A percentile compares a stretch with the other conserved stretches of the same genome.
Evolutionary conservation across 148 eudicot species (phyloP).

Genomic region (Chenopodium album): DNA sequence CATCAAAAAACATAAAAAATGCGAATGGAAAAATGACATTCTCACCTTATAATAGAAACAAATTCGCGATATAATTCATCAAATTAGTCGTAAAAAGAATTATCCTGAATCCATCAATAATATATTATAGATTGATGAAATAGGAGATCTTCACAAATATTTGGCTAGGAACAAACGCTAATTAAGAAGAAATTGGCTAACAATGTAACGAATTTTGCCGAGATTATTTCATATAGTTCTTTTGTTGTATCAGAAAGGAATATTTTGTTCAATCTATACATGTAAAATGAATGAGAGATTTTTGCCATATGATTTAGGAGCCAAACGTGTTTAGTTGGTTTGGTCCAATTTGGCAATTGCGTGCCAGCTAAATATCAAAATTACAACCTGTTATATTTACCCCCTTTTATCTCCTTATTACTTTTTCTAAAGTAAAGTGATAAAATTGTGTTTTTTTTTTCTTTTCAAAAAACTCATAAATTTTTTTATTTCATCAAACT

Average conservation of each 20-base stretch:
- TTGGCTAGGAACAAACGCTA: background rate
- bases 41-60: background rate
- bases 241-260: background rate
- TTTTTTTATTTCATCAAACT: no score
- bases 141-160: background rate
- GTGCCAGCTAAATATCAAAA: slow-evolving; percentile 19
- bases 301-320: background rate
- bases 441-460: no score
- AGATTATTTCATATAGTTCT: background rate
- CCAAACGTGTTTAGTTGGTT: slow-evolving; percentile 13
- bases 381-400: background rate
- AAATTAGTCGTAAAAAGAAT: background rate
- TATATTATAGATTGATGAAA: background rate
- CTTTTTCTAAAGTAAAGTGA: background rate
- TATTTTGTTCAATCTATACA: background rate
- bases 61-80: background rate
- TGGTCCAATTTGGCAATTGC: slow-evolving; percentile 15
- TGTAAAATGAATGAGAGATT: background rate
- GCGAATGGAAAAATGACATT: background rate
- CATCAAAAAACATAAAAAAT: background rate
- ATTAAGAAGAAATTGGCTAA: background rate
- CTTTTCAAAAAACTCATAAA: no score
- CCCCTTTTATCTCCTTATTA: background rate
- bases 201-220: background rate
- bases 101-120: background rate